phyloP scores from a whole-genome alignment of 768 basidiomycete species.

The Pulveroboletus sp. region DNA sequence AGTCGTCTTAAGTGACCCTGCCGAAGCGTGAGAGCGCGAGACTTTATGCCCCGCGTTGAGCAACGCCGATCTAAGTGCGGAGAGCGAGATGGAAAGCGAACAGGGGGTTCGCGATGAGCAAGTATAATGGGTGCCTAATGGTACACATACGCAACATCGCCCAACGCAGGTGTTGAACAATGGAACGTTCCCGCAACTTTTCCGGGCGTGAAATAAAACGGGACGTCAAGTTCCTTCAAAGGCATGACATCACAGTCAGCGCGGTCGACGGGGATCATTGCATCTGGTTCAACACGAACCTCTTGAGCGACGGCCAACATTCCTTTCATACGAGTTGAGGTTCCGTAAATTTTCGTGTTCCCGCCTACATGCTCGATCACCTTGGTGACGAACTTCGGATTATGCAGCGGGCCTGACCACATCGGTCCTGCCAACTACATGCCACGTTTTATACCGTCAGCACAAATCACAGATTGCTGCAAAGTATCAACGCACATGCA shows the following conservation, averaged over 20 bases:
- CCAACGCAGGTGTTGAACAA: constrained; percentile 69
- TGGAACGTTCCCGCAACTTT: constrained; percentile 81
- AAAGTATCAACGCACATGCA: constrained; percentile 72
- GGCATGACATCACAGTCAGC: not conserved
- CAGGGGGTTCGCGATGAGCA: not conserved
- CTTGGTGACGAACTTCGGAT: constrained; percentile 65
- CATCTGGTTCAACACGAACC: constrained; percentile 41
- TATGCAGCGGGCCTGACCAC: constrained; percentile 91
- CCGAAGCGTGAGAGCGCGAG: constrained; percentile 85
- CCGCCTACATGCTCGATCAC: constrained; percentile 70
- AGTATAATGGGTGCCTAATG: not conserved
- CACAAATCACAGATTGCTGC: not conserved
- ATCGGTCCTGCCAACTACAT: constrained; percentile 86
- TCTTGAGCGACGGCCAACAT: constrained; percentile 91
- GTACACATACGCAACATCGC: constrained; percentile 64
- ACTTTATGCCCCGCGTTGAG: constrained; percentile 80
- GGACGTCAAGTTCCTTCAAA: constrained; percentile 63
- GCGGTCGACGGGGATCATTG: not conserved
- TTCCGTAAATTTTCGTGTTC: constrained; percentile 67
- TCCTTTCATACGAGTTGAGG: constrained; percentile 82
- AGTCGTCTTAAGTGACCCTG: constrained; percentile 90
- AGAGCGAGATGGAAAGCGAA: not conserved
- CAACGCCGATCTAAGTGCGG: constrained; percentile 67
- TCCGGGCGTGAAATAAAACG: constrained; percentile 87
- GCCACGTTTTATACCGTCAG: not conserved